Evolutionary conservation across 768 basidiomycete genomes (phyloP).

Genomic region (Mycena belliarum): DNA sequence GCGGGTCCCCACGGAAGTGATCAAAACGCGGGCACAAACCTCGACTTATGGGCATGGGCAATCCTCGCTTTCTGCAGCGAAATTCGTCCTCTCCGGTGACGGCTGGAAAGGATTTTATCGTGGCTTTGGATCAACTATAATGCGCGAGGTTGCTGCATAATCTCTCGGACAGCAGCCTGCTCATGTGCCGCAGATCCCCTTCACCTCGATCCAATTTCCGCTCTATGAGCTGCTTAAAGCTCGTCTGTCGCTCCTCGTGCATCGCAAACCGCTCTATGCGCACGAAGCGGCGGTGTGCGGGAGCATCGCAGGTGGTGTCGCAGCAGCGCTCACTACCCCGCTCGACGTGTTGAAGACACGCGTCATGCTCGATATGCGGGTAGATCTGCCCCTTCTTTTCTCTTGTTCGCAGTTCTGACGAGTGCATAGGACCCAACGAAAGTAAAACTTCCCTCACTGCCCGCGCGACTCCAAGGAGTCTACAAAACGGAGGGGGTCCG

Average conservation of each 20-base stretch:
- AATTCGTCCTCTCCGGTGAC: slow-evolving; percentile 54
- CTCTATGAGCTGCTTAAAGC: slow-evolving; percentile 78
- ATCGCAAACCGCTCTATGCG: slow-evolving; percentile 59
- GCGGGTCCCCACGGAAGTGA: slow-evolving; percentile 93
- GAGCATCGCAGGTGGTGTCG: slow-evolving; percentile 85
- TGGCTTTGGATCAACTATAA: slow-evolving; percentile 81
- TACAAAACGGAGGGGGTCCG: slow-evolving; percentile 66
- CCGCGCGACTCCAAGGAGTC: slow-evolving; percentile 62
- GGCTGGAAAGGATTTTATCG: slow-evolving; percentile 84
- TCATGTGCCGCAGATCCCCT: slow-evolving; percentile 66
- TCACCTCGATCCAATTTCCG: slow-evolving; percentile 51
- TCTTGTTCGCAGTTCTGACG: background rate
- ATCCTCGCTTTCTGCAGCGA: slow-evolving; percentile 64
- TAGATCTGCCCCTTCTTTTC: slow-evolving; percentile 33
- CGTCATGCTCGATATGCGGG: slow-evolving; percentile 91
- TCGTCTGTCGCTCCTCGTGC: slow-evolving; percentile 52
- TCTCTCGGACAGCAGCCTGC: slow-evolving; percentile 26
- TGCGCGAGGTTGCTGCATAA: slow-evolving; percentile 49
- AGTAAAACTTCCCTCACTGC: slow-evolving; percentile 54
- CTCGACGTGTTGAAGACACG: slow-evolving; percentile 96
- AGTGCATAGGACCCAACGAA: slow-evolving; percentile 47
- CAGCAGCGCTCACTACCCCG: slow-evolving; percentile 90
- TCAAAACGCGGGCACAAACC: slow-evolving; percentile 92
- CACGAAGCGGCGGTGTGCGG: slow-evolving; percentile 88
- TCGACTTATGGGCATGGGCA: slow-evolving; percentile 63